Conservation (phyloP, 2,329 filamentous ascomycete genomes). For the Colletotrichum orbiculare region DNA sequence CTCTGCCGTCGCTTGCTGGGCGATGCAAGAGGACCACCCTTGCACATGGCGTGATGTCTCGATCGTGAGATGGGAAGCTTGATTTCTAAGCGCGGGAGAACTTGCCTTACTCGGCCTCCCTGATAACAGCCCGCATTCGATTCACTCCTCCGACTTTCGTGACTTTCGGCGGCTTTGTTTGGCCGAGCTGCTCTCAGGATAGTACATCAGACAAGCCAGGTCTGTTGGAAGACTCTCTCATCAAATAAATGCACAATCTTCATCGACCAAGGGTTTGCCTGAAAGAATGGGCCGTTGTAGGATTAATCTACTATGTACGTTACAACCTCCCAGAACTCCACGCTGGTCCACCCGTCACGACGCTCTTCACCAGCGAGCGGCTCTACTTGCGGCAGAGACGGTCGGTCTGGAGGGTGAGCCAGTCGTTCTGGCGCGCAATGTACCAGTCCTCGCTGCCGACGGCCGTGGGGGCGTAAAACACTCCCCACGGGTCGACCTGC, state of each 20-base stretch:
- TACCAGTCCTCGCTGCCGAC: slow-evolving; percentile 45
- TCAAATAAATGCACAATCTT: no score
- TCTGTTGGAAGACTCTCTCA: no score
- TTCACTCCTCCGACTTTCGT: no score
- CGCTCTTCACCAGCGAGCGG: background rate
- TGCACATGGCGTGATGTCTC: background rate
- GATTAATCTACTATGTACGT: background rate
- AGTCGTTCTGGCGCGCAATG: slow-evolving; percentile 36
- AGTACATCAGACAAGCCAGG: no score
- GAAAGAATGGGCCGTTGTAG: no score
- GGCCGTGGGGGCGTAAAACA: slow-evolving; percentile 45
- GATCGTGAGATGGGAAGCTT: background rate
- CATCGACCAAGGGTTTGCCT: no score
- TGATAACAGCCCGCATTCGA: background rate
- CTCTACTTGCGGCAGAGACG: slow-evolving; percentile 28
- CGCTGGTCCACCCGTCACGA: background rate
- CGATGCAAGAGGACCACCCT: background rate
- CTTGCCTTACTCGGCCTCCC: background rate
- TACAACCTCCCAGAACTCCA: background rate
- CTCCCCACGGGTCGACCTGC: slow-evolving; percentile 43
- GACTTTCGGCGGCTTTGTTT: no score
- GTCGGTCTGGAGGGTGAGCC: slow-evolving; percentile 34
- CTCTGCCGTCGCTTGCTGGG: no score
- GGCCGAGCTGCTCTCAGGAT: no score
- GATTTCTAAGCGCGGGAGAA: slow-evolving; percentile 23